phyloP scores from a whole-genome alignment of 179 eudicot species.

The Spinacia oleracea region DNA sequence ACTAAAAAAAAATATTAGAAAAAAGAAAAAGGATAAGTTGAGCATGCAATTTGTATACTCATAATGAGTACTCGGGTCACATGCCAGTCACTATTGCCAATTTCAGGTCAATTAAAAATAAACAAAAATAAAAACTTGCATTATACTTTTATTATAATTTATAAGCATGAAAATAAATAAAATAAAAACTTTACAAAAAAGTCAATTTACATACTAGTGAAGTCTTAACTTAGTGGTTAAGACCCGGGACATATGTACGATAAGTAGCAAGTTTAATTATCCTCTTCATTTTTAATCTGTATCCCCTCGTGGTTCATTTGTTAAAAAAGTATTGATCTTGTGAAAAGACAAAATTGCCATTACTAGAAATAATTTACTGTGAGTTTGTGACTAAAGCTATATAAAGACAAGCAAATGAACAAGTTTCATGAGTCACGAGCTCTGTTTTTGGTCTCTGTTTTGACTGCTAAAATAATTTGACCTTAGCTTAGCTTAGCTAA shows the following conservation, averaged over 20 bases:
- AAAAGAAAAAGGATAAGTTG: constrained; percentile 7
- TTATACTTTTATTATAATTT: neutral
- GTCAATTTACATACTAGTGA: too few species aligned
- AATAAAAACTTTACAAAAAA: too few species aligned
- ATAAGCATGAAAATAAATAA: too few species aligned
- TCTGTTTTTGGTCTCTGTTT: neutral
- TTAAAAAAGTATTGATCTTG: too few species aligned
- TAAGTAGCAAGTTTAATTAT: too few species aligned
- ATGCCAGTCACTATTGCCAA: constrained; percentile 27
- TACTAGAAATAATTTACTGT: neutral
- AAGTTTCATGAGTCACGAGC: constrained; percentile 29
- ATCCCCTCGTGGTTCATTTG: too few species aligned
- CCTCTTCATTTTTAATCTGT: too few species aligned
- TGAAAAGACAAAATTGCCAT: neutral
- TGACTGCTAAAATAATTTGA: constrained; percentile 13
- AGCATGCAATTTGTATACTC: constrained; percentile 25
- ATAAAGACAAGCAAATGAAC: neutral
- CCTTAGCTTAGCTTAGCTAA: neutral
- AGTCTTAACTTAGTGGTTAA: too few species aligned
- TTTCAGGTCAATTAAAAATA: neutral
- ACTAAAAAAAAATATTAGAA: neutral
- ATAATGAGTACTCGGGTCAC: constrained; percentile 12
- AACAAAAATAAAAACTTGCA: too few species aligned
- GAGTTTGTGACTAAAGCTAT: neutral
- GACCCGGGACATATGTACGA: too few species aligned